Conservation (phyloP, 768 basidiomycete species). For the Mycena rosella region DNA sequence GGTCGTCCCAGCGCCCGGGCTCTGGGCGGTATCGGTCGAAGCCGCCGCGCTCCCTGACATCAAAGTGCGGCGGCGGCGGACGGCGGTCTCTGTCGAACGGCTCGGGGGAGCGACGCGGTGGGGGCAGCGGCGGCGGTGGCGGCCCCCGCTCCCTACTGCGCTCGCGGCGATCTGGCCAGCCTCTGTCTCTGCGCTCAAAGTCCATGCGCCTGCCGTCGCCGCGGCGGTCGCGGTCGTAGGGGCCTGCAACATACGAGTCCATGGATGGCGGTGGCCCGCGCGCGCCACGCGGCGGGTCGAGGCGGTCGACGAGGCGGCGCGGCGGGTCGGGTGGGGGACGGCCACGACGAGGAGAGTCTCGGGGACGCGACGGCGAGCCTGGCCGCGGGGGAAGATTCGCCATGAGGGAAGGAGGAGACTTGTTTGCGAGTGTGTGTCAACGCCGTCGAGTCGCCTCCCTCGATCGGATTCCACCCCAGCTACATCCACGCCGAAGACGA, state of each 20-base stretch:
- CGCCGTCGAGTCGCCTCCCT: too few relatives aligned
- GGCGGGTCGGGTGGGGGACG: conserved; percentile 8
- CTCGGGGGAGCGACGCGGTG: conserved; percentile 14
- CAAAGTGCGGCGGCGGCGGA: conserved; percentile 33
- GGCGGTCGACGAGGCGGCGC: conserved; percentile 27
- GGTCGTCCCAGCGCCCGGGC: conserved; percentile 23
- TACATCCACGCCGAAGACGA: too few relatives aligned
- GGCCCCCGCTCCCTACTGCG: conserved; percentile 13
- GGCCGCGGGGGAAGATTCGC: conserved; percentile 15
- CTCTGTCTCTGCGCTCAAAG: conserved; percentile 24
- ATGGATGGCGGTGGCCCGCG: conserved; percentile 8
- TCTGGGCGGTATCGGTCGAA: conserved; percentile 27
- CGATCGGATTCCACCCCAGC: too few relatives aligned
- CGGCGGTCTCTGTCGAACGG: conserved; percentile 26
- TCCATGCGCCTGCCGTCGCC: conserved; percentile 4
- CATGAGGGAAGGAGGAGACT: not conserved
- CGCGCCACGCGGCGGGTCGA: conserved; percentile 15
- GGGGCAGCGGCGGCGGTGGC: not conserved
- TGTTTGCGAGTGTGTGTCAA: too few relatives aligned
- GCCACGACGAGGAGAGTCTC: not conserved
- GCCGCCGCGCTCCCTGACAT: conserved; percentile 7
- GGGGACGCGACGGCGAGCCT: conserved; percentile 5
- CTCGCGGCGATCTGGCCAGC: conserved; percentile 27
- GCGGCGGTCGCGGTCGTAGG: conserved; percentile 18
- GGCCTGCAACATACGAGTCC: conserved; percentile 28